Evolutionary conservation across 805 yeast genomes (phyloP).

Genomic region (Candida taoyuanica): DNA sequence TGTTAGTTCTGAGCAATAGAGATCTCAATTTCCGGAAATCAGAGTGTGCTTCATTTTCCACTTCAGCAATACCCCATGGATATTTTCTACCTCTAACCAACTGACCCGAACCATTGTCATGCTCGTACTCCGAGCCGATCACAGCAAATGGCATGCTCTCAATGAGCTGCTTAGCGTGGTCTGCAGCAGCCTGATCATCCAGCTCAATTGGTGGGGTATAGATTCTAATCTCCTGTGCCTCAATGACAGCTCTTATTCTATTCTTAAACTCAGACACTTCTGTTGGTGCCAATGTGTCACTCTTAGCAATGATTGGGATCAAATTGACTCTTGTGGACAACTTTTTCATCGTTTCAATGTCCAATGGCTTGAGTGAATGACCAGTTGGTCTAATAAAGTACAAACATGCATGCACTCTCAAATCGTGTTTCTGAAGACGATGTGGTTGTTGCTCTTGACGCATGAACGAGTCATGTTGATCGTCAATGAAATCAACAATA

Average conservation of each 20-base stretch:
- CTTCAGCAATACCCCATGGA: slow-evolving; percentile 89
- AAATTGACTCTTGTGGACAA: slow-evolving; percentile 76
- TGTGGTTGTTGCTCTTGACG: slow-evolving; percentile 91
- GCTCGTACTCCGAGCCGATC: slow-evolving; percentile 70
- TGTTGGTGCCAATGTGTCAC: slow-evolving; percentile 25
- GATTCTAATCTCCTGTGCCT: slow-evolving; percentile 76
- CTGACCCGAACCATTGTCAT: slow-evolving; percentile 58
- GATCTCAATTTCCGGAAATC: slow-evolving; percentile 81
- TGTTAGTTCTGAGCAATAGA: slow-evolving; percentile 72
- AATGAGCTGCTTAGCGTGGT: slow-evolving; percentile 74
- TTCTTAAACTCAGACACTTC: slow-evolving; percentile 29
- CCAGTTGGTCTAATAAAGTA: slow-evolving; percentile 92
- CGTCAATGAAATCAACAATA: slow-evolving; percentile 82
- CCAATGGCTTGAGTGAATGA: slow-evolving; percentile 81
- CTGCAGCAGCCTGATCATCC: slow-evolving; percentile 71
- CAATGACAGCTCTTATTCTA: slow-evolving; percentile 77
- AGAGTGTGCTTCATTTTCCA: slow-evolving; percentile 80
- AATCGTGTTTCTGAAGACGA: slow-evolving; percentile 61
- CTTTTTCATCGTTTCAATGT: slow-evolving; percentile 83
- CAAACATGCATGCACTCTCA: slow-evolving; percentile 86
- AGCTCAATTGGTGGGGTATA: slow-evolving; percentile 79
- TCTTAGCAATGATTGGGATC: slow-evolving; percentile 65
- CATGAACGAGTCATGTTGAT: slow-evolving; percentile 84
- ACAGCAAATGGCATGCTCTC: slow-evolving; percentile 87
- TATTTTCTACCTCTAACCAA: slow-evolving; percentile 75